Evolutionary conservation across 805 yeast species (phyloP).

Genomic region (Candida lessepsii): DNA sequence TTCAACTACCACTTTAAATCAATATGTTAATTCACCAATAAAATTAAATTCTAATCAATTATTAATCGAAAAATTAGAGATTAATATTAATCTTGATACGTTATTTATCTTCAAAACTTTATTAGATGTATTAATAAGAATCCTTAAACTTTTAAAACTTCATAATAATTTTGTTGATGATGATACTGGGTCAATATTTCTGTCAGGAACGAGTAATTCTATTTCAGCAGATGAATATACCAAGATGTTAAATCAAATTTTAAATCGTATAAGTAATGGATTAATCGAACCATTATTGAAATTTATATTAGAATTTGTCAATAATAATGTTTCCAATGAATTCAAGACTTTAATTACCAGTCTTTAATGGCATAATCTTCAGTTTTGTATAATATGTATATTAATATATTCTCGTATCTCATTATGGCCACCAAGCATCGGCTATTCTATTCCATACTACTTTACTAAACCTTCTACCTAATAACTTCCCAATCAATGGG

Average conservation of each 20-base stretch:
- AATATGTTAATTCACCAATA: constrained; percentile 34
- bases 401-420: not conserved
- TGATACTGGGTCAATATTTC: constrained; percentile 38
- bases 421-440: constrained; percentile 2
- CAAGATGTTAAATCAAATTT: constrained; percentile 24
- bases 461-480: constrained; percentile 62
- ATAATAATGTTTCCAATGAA: constrained; percentile 26
- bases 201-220: constrained; percentile 28
- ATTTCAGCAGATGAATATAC: constrained; percentile 33
- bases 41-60: constrained; percentile 39
- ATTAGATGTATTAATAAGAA: constrained; percentile 27
- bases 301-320: constrained; percentile 31
- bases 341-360: constrained; percentile 27
- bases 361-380: constrained; percentile 12
- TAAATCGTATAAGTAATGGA: constrained; percentile 32
- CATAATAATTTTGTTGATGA: constrained; percentile 19
- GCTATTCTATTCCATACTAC: constrained; percentile 37
- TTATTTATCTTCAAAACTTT: constrained; percentile 38
- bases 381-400: constrained; percentile 2
- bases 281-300: constrained; percentile 39
- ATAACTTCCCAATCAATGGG: constrained; percentile 64
- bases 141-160: constrained; percentile 26
- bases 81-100: constrained; percentile 39
- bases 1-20: constrained; percentile 13
- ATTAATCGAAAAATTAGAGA: constrained; percentile 43